phyloP scores from a whole-genome alignment of 805 yeast species.

The Wickerhamomyces subpelliculosus region DNA sequence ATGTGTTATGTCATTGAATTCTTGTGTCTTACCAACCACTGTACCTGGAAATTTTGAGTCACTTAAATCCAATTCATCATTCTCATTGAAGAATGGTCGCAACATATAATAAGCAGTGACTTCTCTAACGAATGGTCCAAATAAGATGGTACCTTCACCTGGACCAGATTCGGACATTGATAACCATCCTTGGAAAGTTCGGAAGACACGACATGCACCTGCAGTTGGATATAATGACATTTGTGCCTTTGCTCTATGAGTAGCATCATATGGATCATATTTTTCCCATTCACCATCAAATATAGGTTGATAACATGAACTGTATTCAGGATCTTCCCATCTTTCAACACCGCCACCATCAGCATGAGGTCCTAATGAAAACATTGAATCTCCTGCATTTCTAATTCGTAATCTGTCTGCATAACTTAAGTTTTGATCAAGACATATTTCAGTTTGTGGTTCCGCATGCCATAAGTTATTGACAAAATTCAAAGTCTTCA shows the following conservation, averaged over 20 bases:
- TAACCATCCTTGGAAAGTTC: slow-evolving; percentile 40
- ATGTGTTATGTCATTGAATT: slow-evolving; percentile 21
- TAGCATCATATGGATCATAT: slow-evolving; percentile 33
- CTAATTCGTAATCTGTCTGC: slow-evolving; percentile 38
- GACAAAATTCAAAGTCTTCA: slow-evolving; percentile 22
- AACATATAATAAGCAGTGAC: slow-evolving; percentile 33
- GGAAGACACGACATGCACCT: slow-evolving; percentile 26
- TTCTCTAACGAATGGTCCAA: slow-evolving; percentile 30
- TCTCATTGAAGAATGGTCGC: slow-evolving; percentile 32
- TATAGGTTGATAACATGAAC: slow-evolving; percentile 29
- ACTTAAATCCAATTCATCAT: slow-evolving; percentile 25
- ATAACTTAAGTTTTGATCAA: slow-evolving; percentile 28
- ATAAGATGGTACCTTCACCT: slow-evolving; percentile 33
- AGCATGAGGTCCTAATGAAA: slow-evolving; percentile 31
- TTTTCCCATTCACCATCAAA: slow-evolving; percentile 36
- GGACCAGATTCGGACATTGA: slow-evolving; percentile 28
- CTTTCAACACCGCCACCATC: slow-evolving; percentile 38
- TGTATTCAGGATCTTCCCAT: slow-evolving; percentile 37
- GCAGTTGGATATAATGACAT: slow-evolving; percentile 26
- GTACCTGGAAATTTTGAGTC: slow-evolving; percentile 33
- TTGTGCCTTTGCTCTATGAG: slow-evolving; percentile 26
- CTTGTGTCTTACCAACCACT: slow-evolving; percentile 30
- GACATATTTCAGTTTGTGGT: slow-evolving; percentile 23
- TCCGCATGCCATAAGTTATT: slow-evolving; percentile 23
- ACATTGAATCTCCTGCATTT: slow-evolving; percentile 27